phyloP scores from a whole-genome alignment of 225 moss, liverwort and hornwort species.

The Pseudisothecium myosuroides region DNA sequence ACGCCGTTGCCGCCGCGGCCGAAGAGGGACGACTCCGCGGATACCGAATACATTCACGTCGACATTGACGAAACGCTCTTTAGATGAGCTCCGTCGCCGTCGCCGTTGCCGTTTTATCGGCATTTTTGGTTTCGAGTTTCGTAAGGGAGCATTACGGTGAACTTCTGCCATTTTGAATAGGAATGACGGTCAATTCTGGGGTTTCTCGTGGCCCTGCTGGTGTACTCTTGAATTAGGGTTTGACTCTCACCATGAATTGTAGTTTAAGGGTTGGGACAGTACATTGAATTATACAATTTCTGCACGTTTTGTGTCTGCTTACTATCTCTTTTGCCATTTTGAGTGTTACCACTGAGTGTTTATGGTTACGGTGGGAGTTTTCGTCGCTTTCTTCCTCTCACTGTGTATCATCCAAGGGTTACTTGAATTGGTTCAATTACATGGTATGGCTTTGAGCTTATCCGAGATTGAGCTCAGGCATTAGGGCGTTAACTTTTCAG shows the following conservation, averaged over 20 bases:
- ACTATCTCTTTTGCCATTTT: background rate
- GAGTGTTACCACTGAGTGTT: background rate
- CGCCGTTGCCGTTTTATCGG: background rate
- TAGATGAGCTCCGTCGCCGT: background rate
- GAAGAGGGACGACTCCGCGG: constrained; percentile 60
- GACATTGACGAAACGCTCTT: constrained; percentile 84
- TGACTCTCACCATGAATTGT: background rate
- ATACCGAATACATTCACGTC: constrained; percentile 76
- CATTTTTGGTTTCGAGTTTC: background rate
- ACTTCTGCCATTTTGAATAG: background rate
- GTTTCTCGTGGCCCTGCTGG: background rate
- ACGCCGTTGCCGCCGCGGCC: constrained; percentile 86
- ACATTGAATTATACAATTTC: background rate
- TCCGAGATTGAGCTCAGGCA: background rate
- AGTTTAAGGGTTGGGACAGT: background rate
- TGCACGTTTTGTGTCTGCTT: background rate
- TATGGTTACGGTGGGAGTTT: background rate
- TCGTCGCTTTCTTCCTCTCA: background rate
- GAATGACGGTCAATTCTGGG: background rate
- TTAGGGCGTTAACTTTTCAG: too few species aligned
- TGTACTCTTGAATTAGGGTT: background rate
- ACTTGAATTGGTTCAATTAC: background rate
- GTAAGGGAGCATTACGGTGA: background rate
- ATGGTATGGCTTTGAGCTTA: background rate
- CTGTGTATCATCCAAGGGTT: background rate